These are phyloP conservation scores for Raffaelea albimanens DNA, from an alignment of 2,329 filamentous ascomycete species.

Conservation along the genomic window DNA sequence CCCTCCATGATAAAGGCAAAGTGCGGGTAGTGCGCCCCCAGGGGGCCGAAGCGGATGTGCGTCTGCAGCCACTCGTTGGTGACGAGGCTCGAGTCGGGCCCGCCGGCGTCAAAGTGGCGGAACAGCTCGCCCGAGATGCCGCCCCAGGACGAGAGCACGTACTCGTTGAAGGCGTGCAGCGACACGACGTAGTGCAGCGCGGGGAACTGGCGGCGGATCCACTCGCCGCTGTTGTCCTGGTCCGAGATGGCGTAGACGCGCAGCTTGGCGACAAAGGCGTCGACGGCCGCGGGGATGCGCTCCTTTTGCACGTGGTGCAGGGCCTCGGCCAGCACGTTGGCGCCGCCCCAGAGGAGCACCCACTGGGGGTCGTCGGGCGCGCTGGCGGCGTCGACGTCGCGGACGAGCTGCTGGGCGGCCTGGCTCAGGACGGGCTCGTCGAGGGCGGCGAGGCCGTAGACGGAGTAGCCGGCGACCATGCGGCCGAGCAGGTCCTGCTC, in stretches of 20 bases:
- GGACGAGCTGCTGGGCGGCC: constrained; percentile 13
- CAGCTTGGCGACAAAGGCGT: constrained; percentile 29
- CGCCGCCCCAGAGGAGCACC: constrained; percentile 43
- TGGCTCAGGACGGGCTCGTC: not conserved
- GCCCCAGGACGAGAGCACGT: constrained; percentile 43
- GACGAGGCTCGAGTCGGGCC: constrained; percentile 35
- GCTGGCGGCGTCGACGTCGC: constrained; percentile 24
- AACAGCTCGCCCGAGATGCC: constrained; percentile 29
- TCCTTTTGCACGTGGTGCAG: constrained; percentile 28
- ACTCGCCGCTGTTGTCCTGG: constrained; percentile 47
- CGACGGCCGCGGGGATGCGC: constrained; percentile 20
- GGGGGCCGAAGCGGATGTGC: constrained; percentile 38
- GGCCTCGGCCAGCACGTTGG: constrained; percentile 41
- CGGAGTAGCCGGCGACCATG: no score
- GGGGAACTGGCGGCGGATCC: constrained; percentile 44
- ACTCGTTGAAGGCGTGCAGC: constrained; percentile 46
- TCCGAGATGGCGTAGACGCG: constrained; percentile 49
- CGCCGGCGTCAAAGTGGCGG: constrained; percentile 29
- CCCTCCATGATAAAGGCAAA: constrained; percentile 42
- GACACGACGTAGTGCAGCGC: constrained; percentile 46
- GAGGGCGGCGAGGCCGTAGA: not conserved
- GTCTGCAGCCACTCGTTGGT: constrained; percentile 41
- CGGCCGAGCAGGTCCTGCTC: no score
- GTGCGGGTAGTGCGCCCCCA: constrained; percentile 35
- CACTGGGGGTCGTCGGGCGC: constrained; percentile 36